Conservation (phyloP, 148 eudicot species). For the Nyssa sinensis region DNA sequence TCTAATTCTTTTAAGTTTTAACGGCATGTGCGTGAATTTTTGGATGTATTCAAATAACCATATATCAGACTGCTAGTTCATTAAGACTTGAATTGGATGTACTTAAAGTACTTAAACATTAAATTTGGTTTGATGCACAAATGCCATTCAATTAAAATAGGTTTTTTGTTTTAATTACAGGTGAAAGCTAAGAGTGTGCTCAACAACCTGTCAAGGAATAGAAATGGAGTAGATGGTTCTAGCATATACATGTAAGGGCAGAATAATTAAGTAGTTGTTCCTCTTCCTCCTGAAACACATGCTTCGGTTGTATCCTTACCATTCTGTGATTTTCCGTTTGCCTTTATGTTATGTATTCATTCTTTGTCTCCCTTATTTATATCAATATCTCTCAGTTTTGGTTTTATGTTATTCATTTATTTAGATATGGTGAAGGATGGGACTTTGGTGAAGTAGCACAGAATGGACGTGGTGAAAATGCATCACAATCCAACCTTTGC, state of each 20-base stretch:
- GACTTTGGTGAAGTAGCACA: constrained; percentile 94
- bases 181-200: constrained; percentile 67
- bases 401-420: constrained; percentile 14
- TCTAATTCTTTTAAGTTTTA: too few relatives aligned
- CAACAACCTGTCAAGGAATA: constrained; percentile 46
- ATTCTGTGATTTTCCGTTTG: not conserved
- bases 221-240: constrained; percentile 77
- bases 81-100: not conserved
- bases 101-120: not conserved
- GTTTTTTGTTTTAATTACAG: constrained; percentile 37
- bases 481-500: constrained; percentile 78
- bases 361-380: constrained; percentile 2
- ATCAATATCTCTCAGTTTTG: not conserved
- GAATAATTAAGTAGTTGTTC: not conserved
- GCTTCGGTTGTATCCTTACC: not conserved
- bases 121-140: not conserved
- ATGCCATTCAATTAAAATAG: not conserved
- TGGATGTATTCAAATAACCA: not conserved
- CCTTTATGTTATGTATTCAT: not conserved
- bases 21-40: not conserved
- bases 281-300: not conserved
- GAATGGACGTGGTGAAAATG: constrained; percentile 87
- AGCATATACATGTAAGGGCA: constrained; percentile 76
- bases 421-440: constrained; percentile 99
- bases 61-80: not conserved